Base-by-base conservation (phyloP, 352 stramenopile genomes). In the Pythium angustatum region DNA sequence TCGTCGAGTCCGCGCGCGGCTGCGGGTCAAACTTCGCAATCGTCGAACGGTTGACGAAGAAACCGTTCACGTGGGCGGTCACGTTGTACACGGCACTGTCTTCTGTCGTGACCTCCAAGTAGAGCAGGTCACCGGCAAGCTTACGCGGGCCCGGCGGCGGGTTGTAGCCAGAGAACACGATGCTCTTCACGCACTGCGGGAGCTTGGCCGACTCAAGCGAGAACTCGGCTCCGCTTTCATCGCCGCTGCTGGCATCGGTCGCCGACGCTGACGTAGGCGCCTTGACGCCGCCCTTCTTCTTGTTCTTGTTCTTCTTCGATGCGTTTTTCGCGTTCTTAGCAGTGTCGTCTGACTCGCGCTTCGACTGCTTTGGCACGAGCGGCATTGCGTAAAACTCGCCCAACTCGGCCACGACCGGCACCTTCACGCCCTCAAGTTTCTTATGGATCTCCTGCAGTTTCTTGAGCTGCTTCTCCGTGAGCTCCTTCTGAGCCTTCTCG, bases 101-200 rank as follows among this genome's bases (percentile, higher is more conserved):
- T 24, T 88, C 72, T 24, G 79, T 81, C 36, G 63, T 70, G 28
- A 98, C 84, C 68, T 98, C 91, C 33, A 98, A 70, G 75, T 99
- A 99, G 26, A 97, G 68, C 43, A 99, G 77, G 68, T 99, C 96
- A 40, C 94, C 95, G 0, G 93, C 78, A 28, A 98, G 79, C 66
- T 93, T 91, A 64, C 96, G 93, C 51, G 86, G 86, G 21, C 88
- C 75, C 27, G 96, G 96, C n/a, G 95, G 95, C 33, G 95, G 91
- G 76, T 98, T 98, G 78, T 97, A 98, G 45, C 93, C 94, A 62
- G 89, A 97, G 58, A 97, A 94, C 40, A 91, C 77, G 62, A 98
- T 96, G 70, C 87, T 95, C 69, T 94, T 87, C 44, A 97, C 53
- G 72, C 90, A 98, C 49, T 75, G 64, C n/a, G 86, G 88, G 24